Evolutionary conservation across 1,284 basidiomycete species (phyloP).

Genomic region (Leucoagaricus sp.): DNA sequence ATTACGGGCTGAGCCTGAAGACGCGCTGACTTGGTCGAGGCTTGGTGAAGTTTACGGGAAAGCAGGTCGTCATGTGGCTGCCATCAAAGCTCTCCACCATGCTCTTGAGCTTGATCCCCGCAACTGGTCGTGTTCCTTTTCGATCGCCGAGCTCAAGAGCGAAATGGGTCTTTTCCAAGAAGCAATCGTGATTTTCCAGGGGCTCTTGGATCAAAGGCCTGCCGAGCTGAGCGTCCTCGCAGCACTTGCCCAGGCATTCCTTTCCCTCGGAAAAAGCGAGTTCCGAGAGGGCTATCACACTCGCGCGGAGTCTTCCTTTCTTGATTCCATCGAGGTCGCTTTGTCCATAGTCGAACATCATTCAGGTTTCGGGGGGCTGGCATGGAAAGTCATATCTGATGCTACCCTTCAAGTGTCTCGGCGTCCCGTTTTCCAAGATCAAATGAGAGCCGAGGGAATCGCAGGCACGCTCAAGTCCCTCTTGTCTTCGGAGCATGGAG

Average conservation of each 20-base stretch:
- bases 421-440: constrained; percentile 27
- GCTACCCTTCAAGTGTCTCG: constrained; percentile 68
- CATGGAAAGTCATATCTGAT: constrained; percentile 90
- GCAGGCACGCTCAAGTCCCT: not conserved
- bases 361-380: constrained; percentile 67
- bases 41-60: constrained; percentile 92
- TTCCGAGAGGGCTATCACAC: constrained; percentile 68
- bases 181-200: constrained; percentile 71
- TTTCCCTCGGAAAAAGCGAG: constrained; percentile 75
- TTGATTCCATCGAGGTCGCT: constrained; percentile 57
- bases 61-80: constrained; percentile 87
- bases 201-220: constrained; percentile 59
- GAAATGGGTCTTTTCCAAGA: constrained; percentile 78
- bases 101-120: constrained; percentile 70
- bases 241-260: constrained; percentile 73
- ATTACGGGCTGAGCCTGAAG: constrained; percentile 78
- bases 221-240: constrained; percentile 72
- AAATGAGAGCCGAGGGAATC: constrained; percentile 11
- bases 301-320: constrained; percentile 76
- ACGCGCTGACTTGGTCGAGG: constrained; percentile 84
- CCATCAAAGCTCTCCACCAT: constrained; percentile 83
- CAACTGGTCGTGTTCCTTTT: constrained; percentile 86
- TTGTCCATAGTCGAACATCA: constrained; percentile 57
- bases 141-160: constrained; percentile 85
- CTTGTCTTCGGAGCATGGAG: constrained; percentile 3